Evolutionary conservation across 371 early-diverging fungal genomes (phyloP), one percentile per base, ranked within the genome.

Genomic region (Chytridiales sp.): DNA sequence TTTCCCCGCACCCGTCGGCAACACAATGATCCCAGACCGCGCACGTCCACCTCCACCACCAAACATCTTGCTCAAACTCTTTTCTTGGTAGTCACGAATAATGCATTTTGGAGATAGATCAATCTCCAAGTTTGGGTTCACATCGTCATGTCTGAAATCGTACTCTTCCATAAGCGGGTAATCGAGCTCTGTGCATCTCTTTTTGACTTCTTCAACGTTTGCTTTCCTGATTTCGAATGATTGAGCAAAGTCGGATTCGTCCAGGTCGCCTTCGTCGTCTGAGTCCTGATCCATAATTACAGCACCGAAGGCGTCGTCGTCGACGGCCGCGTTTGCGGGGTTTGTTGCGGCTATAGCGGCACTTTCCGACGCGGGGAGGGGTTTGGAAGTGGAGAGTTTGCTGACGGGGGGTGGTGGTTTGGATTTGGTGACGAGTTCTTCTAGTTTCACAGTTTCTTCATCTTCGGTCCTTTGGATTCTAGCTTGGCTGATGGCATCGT

Each of bases 1-100:
- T 74, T 99, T 99, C 44, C 99, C 99, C n/a, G 98, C 95, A 51
- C 99, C 99, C 68, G 97, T 97, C 0, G 99, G 99, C 57, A 99
- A 77, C 53, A 99, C 99, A 73, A 99, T 99, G 64, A 99, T 98
- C 15, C 99, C 99, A 26, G 92, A 91, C 47, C 99, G 79, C 8
- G 99, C 99, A 61, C 99, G 86, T 3, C 95, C 80, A 35, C 56
- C 59, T 3, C 95, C 80, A 27, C 58, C 56, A 59, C 99, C 95
- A 90, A 99, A 99, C 99, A 99, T 99, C 72, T 99, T 99, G 72
- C 92, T 94, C 53, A 99, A 81, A 68, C 94, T 91, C 70, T 95
- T 94, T 76, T 99, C 99, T 80, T 99, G 99, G 68, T 99, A 99
- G 11, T 96, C 94, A 56, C 99, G 86, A 67, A 99, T 95, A 0